These are phyloP conservation scores for Phialemoniopsis sp. DNA, from an alignment of 2,329 filamentous ascomycete species.

Conservation along the genomic window DNA sequence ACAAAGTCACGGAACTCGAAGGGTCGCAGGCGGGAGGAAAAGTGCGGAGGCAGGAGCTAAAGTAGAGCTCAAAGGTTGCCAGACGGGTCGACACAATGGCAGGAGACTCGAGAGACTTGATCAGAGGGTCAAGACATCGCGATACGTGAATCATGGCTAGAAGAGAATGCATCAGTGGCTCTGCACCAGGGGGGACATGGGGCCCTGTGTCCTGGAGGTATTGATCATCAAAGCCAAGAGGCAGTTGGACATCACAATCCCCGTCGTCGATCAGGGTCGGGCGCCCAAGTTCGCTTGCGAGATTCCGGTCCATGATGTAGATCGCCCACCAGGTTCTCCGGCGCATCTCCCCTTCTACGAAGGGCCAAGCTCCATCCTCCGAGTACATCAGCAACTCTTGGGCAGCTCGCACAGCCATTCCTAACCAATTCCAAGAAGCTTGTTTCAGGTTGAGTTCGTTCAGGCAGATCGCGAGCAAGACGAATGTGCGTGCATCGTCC, in stretches of 20 bases:
- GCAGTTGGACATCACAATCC: slow-evolving; percentile 82
- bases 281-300: slow-evolving; percentile 76
- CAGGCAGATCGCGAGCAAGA: slow-evolving; percentile 74
- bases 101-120: slow-evolving; percentile 64
- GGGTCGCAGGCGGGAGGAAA: slow-evolving; percentile 75
- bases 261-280: slow-evolving; percentile 80
- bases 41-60: slow-evolving; percentile 67
- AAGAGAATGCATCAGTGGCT: slow-evolving; percentile 64
- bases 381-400: slow-evolving; percentile 81
- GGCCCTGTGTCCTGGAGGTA: slow-evolving; percentile 60
- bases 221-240: slow-evolving; percentile 76
- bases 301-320: slow-evolving; percentile 80
- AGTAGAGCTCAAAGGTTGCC: slow-evolving; percentile 76
- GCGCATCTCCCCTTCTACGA: slow-evolving; percentile 80
- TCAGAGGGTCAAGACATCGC: slow-evolving; percentile 52
- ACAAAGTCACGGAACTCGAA: slow-evolving; percentile 57
- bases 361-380: slow-evolving; percentile 68
- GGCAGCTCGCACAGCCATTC: slow-evolving; percentile 71
- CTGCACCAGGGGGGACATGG: slow-evolving; percentile 43
- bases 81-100: slow-evolving; percentile 64
- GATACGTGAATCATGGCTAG: slow-evolving; percentile 79
- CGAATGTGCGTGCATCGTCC: slow-evolving; percentile 67
- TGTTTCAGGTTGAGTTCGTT: slow-evolving; percentile 84
- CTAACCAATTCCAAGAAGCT: slow-evolving; percentile 82
- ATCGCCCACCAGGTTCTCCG: slow-evolving; percentile 91